Base-by-base conservation (phyloP, 2,329 filamentous ascomycete species). In the Curvularia hawaiiensis region DNA sequence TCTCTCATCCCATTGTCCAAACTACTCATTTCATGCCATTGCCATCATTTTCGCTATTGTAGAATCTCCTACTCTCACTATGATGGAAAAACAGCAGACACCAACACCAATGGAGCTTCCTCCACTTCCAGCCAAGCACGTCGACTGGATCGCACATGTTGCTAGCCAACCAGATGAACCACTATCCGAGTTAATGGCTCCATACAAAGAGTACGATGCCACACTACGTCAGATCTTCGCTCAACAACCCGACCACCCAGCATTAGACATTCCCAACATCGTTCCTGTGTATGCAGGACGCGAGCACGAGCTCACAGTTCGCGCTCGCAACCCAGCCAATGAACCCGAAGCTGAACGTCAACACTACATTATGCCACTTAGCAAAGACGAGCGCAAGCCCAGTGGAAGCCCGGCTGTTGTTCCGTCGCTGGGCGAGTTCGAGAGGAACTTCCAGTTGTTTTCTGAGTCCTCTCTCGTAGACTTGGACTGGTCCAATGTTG, bases 401-500 rank as follows among this genome's bases (percentile, higher is more conserved):
- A 77, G 85, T 70, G 88, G 85, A 5, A 84, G 87, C 1, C 85
- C 85, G 3, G 91, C 91, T 3, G 83, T 90, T 4, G 90, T 93
- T 0, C 72, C 81, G 24, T 83, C 83, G 12, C 71, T 95, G 45
- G 82, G 84, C 47, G 87, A 91, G 30, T 96, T 95, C 66, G 86
- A 88, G 71, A 84, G 85, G 48, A 94, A 95, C 75, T 94, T 96
- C 77, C 85, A 85, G 57, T 73, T 96, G 57, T 96, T 96, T 71
- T 92, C 89, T 1, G 92, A 96, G 75, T 89, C 86, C 1, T 88
- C 90, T 0, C 79, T 96, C 28, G 82, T 82, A 30, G 91, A 94
- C 48, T 73, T 96, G 64, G 86, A 94, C 71, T 96, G 91, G 91
- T 86, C 77, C 69, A 95, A 95, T 71, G 86, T 96, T 16, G 87